Evolutionary conservation across 2,329 filamentous ascomycete genomes (phyloP).

Genomic region (Trichoderma sp.): DNA sequence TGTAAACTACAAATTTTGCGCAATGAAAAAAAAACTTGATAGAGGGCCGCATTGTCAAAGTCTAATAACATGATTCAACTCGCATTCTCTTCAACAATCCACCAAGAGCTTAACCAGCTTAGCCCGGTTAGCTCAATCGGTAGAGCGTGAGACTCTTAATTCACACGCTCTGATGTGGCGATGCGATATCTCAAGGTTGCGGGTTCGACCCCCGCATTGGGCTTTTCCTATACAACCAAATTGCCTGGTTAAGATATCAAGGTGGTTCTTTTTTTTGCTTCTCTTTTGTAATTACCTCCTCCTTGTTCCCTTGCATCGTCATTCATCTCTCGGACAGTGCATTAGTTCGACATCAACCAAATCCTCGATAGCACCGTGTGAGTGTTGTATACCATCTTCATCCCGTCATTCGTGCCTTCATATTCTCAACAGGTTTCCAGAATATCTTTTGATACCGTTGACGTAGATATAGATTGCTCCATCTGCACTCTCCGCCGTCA

Average conservation of each 20-base stretch:
- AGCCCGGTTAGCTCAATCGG: constrained; percentile 48
- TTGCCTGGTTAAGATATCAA: not conserved
- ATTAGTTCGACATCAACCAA: too few species aligned
- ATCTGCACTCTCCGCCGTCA: not conserved
- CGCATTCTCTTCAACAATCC: not conserved
- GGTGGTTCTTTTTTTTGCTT: not conserved
- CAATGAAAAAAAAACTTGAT: not conserved
- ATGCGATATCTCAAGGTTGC: constrained; percentile 55
- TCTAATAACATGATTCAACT: not conserved
- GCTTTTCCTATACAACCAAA: constrained; percentile 44
- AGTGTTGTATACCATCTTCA: too few species aligned
- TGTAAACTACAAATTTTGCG: not conserved
- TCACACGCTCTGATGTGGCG: not conserved
- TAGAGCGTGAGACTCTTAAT: constrained; percentile 73
- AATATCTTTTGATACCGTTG: too few species aligned
- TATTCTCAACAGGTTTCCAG: too few species aligned
- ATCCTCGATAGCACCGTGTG: too few species aligned
- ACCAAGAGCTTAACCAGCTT: not conserved
- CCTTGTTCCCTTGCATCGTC: not conserved
- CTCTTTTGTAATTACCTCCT: not conserved
- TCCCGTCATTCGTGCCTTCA: too few species aligned
- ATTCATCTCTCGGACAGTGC: too few species aligned
- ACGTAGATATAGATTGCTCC: too few species aligned
- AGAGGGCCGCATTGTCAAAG: not conserved
- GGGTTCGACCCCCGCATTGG: constrained; percentile 56